These are phyloP conservation scores for Ilex aquifolium DNA, from an alignment of 257 asterid genomes.

Conservation along the genomic window DNA sequence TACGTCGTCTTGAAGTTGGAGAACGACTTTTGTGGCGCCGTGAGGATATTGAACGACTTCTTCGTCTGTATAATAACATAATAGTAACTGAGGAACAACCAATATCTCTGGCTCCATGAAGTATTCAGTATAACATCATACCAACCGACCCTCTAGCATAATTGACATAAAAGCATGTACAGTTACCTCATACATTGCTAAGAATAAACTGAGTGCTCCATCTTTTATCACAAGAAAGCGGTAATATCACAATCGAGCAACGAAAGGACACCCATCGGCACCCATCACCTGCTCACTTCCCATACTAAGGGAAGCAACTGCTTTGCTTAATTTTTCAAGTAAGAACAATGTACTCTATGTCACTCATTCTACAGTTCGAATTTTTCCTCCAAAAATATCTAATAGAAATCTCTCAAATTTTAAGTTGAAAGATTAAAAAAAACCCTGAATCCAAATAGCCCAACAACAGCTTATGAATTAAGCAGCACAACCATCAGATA, in stretches of 20 bases:
- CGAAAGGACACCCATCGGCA: slow-evolving; percentile 80
- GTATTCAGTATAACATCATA: slow-evolving; percentile 27
- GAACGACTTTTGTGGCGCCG: slow-evolving; percentile 72
- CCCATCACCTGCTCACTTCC: slow-evolving; percentile 89
- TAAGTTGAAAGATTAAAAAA: slow-evolving; percentile 14
- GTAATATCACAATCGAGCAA: slow-evolving; percentile 82
- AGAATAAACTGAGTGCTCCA: slow-evolving; percentile 86
- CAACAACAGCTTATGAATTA: slow-evolving; percentile 26
- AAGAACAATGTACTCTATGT: slow-evolving; percentile 28
- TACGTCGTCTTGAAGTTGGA: slow-evolving; percentile 55
- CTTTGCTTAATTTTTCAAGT: slow-evolving; percentile 41
- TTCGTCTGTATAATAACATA: slow-evolving; percentile 62
- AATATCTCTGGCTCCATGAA: slow-evolving; percentile 17
- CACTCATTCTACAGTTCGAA: slow-evolving; percentile 21
- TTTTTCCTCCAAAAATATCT: background rate
- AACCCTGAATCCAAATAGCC: slow-evolving; percentile 23
- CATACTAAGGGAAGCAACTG: slow-evolving; percentile 60
- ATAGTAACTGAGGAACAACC: slow-evolving; percentile 40
- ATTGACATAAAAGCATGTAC: slow-evolving; percentile 47
- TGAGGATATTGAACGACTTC: slow-evolving; percentile 69
- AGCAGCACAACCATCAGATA: slow-evolving; percentile 21
- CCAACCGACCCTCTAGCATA: slow-evolving; percentile 38
- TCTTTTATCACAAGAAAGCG: slow-evolving; percentile 88
- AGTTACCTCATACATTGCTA: slow-evolving; percentile 95
- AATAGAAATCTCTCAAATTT: background rate